Evolutionary conservation across 78 protist species (phyloP).

Genomic region (Dictyostelium intermedium): DNA sequence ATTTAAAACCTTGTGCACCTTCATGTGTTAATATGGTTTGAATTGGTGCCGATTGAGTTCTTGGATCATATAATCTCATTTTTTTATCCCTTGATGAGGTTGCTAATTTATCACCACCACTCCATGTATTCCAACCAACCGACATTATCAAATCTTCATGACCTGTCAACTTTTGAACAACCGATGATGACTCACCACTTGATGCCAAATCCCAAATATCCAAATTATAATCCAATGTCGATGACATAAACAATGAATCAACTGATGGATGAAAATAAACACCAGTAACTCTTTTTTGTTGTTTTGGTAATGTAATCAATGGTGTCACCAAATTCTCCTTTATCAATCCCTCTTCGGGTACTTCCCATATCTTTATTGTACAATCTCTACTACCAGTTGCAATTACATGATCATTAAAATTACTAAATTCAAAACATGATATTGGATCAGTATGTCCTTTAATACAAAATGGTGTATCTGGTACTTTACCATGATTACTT

Average conservation of each 20-base stretch:
- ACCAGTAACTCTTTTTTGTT: slow-evolving; percentile 84
- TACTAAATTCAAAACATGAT: slow-evolving; percentile 92
- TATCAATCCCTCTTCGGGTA: slow-evolving; percentile 93
- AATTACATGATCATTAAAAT: slow-evolving; percentile 92
- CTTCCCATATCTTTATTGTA: slow-evolving; percentile 91
- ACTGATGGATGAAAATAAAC: slow-evolving; percentile 93
- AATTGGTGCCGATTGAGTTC: slow-evolving; percentile 54
- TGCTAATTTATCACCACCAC: slow-evolving; percentile 86
- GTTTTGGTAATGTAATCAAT: slow-evolving; percentile 83
- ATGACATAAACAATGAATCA: slow-evolving; percentile 86
- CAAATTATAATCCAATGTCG: slow-evolving; percentile 79
- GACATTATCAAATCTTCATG: slow-evolving; percentile 82
- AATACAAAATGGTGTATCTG: slow-evolving; percentile 73
- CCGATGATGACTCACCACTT: slow-evolving; percentile 33
- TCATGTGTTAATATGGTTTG: slow-evolving; percentile 32
- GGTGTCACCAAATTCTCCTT: slow-evolving; percentile 35
- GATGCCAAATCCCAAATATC: slow-evolving; percentile 90
- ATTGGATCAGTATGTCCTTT: slow-evolving; percentile 93
- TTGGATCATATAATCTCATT: slow-evolving; percentile 91
- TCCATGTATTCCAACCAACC: slow-evolving; percentile 89
- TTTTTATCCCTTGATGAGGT: slow-evolving; percentile 93
- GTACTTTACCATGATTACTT: slow-evolving; percentile 46
- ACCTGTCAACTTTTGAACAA: slow-evolving; percentile 7
- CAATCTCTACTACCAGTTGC: slow-evolving; percentile 96
- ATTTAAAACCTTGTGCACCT: slow-evolving; percentile 76